Percentiles rank a stretch among this genome's conserved stretches.
phyloP scores from a whole-genome alignment of 2,329 filamentous ascomycete genomes.

The Cercospora sp. region DNA sequence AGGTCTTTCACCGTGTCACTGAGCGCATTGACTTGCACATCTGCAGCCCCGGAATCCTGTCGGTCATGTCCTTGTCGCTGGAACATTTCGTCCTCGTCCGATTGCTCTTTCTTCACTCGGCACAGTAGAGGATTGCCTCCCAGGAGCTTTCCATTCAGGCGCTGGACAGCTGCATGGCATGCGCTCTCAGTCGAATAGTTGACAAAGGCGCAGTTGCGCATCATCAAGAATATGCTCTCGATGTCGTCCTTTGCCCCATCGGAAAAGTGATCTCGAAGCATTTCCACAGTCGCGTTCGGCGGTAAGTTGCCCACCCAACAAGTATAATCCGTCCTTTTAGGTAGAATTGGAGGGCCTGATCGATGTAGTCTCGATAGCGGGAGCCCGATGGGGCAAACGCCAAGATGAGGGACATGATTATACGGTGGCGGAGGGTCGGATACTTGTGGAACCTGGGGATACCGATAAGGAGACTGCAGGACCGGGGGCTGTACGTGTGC shows the following conservation, averaged over 20 bases:
- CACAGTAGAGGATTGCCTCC: conserved; percentile 85
- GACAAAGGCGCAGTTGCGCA: conserved; percentile 93
- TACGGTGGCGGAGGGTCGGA: background rate
- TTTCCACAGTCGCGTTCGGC: conserved; percentile 75
- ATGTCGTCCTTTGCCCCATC: conserved; percentile 71
- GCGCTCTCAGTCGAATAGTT: conserved; percentile 82
- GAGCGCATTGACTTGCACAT: background rate
- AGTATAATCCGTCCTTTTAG: conserved; percentile 74
- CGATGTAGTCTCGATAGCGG: background rate
- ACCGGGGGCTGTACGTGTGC: background rate
- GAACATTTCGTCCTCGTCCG: background rate
- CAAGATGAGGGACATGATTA: background rate
- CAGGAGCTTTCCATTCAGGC: conserved; percentile 87
- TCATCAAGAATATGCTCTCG: conserved; percentile 84
- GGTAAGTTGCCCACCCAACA: conserved; percentile 96
- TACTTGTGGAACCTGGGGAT: background rate
- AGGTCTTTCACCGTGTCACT: background rate
- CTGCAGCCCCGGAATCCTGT: background rate
- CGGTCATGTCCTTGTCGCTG: background rate
- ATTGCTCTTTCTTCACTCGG: conserved; percentile 60
- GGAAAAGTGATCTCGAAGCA: conserved; percentile 87
- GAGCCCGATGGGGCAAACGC: background rate
- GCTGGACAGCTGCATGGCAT: conserved; percentile 72
- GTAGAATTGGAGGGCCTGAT: conserved; percentile 63
- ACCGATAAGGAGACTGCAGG: background rate